Base-by-base conservation (phyloP, 805 yeast genomes). In the Ogataea dorogensis region DNA sequence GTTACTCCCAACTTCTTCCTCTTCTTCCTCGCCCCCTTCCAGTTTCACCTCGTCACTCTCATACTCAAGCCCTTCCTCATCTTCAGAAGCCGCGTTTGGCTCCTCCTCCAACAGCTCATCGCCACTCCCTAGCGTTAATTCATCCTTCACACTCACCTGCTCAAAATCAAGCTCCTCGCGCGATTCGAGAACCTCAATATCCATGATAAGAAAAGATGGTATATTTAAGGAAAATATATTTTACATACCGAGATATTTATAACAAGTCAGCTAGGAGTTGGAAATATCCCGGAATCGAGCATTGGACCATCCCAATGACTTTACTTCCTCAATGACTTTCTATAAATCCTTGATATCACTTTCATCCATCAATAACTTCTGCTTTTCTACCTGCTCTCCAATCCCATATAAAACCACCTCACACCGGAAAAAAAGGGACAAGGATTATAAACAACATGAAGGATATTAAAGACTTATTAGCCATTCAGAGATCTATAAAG, bases 21-120 rank as follows among this genome's bases (percentile, higher is more conserved):
- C 15, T 17, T 17, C 17, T 17, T 14, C 29, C 15, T 23, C 12
- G 6, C 14, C 24, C 6, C 38, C 34, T 19, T 50, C 54, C 28
- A 47, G 36, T 16, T 42, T 47, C 10, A 44, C 52, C 19, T 47
- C 54, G 21, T 56, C 59, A 36, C 61, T 51, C 45, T 64, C 55
- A 40, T 54, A 44, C 44, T 59, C 53, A 48, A 60, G 36, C 43
- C 53, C 47, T 44, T 63, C 44, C 40, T 59, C 54, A 33, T 35
- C 40, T 17, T 42, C 37, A 17, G 31, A 27, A 11, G 34, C 40
- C 40, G 40, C 40, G 40, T 14, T 36, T 36, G 40, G 40, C 32
- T 28, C 20, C n/a, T 36, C 45, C 13, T 36, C 45, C 33, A 40
- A 20, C 19, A 42, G 24, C 3, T 44, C 40, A 10, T 19, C 31